These are phyloP conservation scores for Schizochytrium sp. DNA, from an alignment of 108 stramenopile genomes.

Conservation along the genomic window DNA sequence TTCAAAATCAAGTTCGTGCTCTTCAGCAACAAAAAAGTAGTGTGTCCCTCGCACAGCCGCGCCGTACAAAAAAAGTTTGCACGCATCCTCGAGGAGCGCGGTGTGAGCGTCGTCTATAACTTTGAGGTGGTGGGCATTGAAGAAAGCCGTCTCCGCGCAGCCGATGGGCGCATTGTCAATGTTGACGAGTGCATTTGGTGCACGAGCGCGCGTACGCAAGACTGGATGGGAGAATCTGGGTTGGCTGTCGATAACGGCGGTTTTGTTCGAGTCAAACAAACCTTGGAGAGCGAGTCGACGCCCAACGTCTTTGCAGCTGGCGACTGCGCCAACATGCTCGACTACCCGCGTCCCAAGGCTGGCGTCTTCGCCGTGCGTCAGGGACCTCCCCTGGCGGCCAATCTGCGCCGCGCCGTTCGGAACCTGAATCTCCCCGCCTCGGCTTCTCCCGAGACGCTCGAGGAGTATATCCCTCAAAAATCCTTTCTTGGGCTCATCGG, in stretches of 20 bases:
- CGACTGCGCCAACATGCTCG: constrained; percentile 50
- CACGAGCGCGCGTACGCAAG: constrained; percentile 45
- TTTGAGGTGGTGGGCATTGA: constrained; percentile 35
- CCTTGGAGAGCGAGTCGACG: constrained; percentile 32
- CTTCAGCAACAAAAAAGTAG: constrained; percentile 31
- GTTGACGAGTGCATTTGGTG: constrained; percentile 51
- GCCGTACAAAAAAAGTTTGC: constrained; percentile 41
- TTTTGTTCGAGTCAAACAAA: constrained; percentile 48
- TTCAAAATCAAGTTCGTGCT: constrained; percentile 26
- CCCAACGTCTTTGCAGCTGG: constrained; percentile 57
- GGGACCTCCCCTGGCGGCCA: constrained; percentile 51
- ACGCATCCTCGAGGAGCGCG: constrained; percentile 45
- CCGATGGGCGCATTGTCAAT: neutral
- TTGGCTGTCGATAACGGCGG: constrained; percentile 38
- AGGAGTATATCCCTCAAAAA: constrained; percentile 20
- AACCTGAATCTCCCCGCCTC: constrained; percentile 21
- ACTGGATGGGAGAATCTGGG: constrained; percentile 42
- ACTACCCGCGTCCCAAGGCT: constrained; percentile 58
- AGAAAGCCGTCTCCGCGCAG: neutral
- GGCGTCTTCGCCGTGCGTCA: constrained; percentile 70
- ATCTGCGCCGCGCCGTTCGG: constrained; percentile 30
- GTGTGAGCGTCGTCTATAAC: constrained; percentile 24
- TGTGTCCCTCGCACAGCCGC: constrained; percentile 42
- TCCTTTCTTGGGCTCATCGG: constrained; percentile 53
- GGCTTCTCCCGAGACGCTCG: neutral